Evolutionary conservation across 2,329 filamentous ascomycete species (phyloP), one percentile per base, ranked within the genome.

Genomic region (Alternaria ethzedia): DNA sequence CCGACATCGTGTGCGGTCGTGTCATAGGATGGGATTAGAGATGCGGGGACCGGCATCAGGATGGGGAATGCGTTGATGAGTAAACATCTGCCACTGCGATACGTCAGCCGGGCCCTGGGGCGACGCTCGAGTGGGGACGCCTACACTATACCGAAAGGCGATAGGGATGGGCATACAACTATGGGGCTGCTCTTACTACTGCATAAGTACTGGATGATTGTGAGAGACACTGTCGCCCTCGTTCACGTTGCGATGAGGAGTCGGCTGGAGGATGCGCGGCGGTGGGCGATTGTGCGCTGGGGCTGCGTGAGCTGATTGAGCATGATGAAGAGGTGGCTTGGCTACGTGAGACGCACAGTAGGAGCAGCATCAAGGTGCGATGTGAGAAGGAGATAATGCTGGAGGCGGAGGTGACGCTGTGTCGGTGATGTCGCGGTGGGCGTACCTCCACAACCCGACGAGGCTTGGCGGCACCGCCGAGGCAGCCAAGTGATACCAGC

Each of bases 161-260:
- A 10, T 5, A 41, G 32, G 7, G 32, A 41, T 41, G 32, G 15
- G 3, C 15, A 10, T 41, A n/a, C 15, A 10, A 41, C 1, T 10
- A 3, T 41, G 0, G 15, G 2, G 32, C 32, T 2, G 8, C 0
- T 17, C 15, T n/a, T 41, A 2, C 0, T 10, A 3, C 2, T 0
- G 32, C 5, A 41, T 2, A 5, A 10, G 15, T 1, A 10, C 2
- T 9, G 32, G 4, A n/a, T 7, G 32, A 10, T 41, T 1, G 32
- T 41, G 32, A n/a, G 15, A n/a, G 32, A 41, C 4, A 3, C 0
- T 41, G 32, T 10, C 32, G 15, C 32, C 15, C 15, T 41, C 32
- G 3, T 41, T n/a, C 32, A 41, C 32, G 15, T 5, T 3, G 32
- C 32, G 5, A 41, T 5, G 15, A 41, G 15, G 15, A 17, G 15